Percentiles rank a stretch among this genome's conserved stretches.
These are phyloP conservation scores for Pyropia haitanensis DNA, from an alignment of 23 red algal genomes.

Conservation along the genomic window DNA sequence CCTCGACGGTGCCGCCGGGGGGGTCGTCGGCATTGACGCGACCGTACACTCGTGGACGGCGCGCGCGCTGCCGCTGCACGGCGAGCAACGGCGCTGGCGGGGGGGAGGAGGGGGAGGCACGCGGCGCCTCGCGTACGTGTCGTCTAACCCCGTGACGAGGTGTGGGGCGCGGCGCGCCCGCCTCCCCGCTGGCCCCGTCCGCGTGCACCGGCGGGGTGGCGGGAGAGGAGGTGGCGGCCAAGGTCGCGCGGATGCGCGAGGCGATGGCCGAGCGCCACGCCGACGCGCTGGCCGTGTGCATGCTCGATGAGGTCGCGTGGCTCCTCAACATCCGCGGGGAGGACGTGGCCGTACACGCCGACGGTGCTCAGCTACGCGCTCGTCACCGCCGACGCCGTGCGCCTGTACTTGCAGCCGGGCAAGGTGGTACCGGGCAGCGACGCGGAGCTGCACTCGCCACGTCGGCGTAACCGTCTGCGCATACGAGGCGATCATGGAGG, in stretches of 20 bases:
- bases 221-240: conserved; percentile 8
- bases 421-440: conserved; percentile 20
- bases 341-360: conserved; percentile 81
- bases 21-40: conserved; percentile 37
- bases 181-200: conserved; percentile 36
- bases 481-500: conserved; percentile 45
- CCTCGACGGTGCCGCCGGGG: conserved; percentile 12
- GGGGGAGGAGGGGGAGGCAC: no score
- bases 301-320: conserved; percentile 92
- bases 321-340: conserved; percentile 82
- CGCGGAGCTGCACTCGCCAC: conserved; percentile 13
- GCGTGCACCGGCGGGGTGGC: conserved; percentile 62
- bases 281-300: conserved; percentile 57
- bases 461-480: conserved; percentile 2
- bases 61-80: neutral
- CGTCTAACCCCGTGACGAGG: conserved; percentile 62
- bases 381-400: conserved; percentile 9
- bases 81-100: no score
- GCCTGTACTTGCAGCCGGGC: conserved; percentile 49
- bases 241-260: conserved; percentile 40
- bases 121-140: conserved; percentile 9
- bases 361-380: conserved; percentile 78
- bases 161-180: conserved; percentile 67
- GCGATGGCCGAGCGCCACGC: conserved; percentile 43
- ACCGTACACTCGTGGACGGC: conserved; percentile 21